These are phyloP conservation scores for Erysimum cheiri DNA, from an alignment of 441 rosid species.

Conservation along the genomic window DNA sequence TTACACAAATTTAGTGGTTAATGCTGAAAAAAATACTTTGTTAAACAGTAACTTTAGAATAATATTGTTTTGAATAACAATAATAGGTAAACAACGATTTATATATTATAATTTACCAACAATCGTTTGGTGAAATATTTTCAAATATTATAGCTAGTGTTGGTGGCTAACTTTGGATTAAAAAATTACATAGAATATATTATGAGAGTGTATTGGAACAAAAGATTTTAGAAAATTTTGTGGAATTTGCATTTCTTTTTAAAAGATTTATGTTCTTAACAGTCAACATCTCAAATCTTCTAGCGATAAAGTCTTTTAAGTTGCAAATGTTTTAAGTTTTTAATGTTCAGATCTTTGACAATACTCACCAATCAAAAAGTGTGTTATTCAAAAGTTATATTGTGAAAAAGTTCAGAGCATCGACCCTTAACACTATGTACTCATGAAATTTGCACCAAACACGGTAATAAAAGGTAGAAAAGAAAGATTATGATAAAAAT, in stretches of 20 bases:
- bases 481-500: neutral
- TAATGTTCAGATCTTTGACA: neutral
- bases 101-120: no score
- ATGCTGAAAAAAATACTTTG: neutral
- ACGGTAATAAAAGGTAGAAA: neutral
- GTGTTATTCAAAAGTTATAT: neutral
- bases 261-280: no score
- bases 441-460: neutral
- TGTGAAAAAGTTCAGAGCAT: no score
- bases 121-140: neutral
- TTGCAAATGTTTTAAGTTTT: neutral
- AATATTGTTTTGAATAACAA: neutral
- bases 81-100: neutral
- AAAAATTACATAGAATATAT: no score
- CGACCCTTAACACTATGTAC: no score
- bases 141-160: neutral
- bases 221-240: no score
- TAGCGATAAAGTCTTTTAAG: neutral
- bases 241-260: no score
- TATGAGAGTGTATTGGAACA: no score
- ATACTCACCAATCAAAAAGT: neutral
- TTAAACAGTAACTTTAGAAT: neutral
- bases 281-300: neutral
- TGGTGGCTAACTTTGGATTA: no score
- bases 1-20: neutral